Percentiles rank a stretch among this genome's conserved stretches.
These are phyloP conservation scores for Kalanchoe fedtschenkoi DNA, from an alignment of 164 flowering plant genomes.

Conservation along the genomic window DNA sequence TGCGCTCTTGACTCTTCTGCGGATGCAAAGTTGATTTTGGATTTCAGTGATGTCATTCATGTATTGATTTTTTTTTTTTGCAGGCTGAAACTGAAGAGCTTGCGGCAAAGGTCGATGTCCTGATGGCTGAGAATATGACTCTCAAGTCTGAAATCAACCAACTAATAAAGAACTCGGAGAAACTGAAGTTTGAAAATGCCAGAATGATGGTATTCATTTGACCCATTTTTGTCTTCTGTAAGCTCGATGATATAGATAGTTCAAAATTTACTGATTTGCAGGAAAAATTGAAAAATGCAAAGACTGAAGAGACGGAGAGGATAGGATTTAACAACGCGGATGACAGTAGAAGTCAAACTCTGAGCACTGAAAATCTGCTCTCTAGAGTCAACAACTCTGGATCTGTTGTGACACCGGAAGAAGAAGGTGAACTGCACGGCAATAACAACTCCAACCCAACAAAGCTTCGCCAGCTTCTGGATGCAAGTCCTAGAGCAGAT, in stretches of 20 bases:
- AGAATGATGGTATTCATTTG: conserved; percentile 39
- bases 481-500: conserved; percentile 59
- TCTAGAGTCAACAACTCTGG: conserved; percentile 59
- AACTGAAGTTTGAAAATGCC: conserved; percentile 57
- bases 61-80: conserved; percentile 1
- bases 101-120: conserved; percentile 50
- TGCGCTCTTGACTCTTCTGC: no score
- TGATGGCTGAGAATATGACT: conserved; percentile 55
- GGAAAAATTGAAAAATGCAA: conserved; percentile 49
- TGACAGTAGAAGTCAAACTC: conserved; percentile 17
- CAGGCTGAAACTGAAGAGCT: conserved; percentile 94
- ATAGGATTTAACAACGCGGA: conserved; percentile 19
- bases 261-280: conserved; percentile 14
- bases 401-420: conserved; percentile 18
- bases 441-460: conserved; percentile 34
- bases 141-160: conserved; percentile 61
- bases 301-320: conserved; percentile 21
- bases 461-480: conserved; percentile 78
- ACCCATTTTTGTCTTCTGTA: background rate
- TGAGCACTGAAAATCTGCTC: conserved; percentile 58
- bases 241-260: background rate
- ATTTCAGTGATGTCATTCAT: no score
- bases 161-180: conserved; percentile 44
- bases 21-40: no score
- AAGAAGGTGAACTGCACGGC: conserved; percentile 39